A percentile compares a stretch with the other conserved stretches of the same genome.
Conservation (phyloP, 495 filamentous ascomycete species). For the Pseudoneurospora amorphoporcata region DNA sequence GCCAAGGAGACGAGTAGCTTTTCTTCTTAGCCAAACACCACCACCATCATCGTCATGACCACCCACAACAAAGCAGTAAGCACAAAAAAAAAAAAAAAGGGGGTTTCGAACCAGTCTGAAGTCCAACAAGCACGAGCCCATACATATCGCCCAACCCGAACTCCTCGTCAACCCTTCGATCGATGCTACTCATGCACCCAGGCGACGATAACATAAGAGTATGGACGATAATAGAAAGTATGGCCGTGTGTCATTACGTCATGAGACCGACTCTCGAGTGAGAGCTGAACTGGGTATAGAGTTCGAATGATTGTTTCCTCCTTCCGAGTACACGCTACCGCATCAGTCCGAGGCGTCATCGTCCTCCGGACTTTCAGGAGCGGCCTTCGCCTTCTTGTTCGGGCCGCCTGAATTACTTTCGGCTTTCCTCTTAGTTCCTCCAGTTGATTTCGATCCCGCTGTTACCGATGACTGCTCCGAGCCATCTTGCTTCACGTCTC, state of each 20-base stretch:
- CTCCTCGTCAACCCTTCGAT: neutral
- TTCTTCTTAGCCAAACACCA: neutral
- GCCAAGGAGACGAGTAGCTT: neutral
- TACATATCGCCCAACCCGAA: neutral
- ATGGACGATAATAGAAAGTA: slow-evolving; percentile 15
- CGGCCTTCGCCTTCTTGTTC: slow-evolving; percentile 46
- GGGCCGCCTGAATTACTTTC: slow-evolving; percentile 33
- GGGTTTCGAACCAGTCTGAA: neutral
- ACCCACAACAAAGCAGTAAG: neutral
- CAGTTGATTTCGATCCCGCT: slow-evolving; percentile 10
- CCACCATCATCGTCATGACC: neutral
- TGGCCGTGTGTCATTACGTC: slow-evolving; percentile 26
- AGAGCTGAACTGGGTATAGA: slow-evolving; percentile 20
- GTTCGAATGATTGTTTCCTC: slow-evolving; percentile 1
- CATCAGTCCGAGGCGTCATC: slow-evolving; percentile 43
- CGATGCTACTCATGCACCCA: neutral
- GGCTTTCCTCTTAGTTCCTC: slow-evolving; percentile 35
- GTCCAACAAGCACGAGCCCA: neutral
- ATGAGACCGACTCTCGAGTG: slow-evolving; percentile 8
- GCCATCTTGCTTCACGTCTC: slow-evolving; percentile 25
- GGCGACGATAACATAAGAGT: neutral
- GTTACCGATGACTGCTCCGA: neutral
- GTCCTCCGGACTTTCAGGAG: slow-evolving; percentile 30
- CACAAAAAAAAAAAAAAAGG: neutral
- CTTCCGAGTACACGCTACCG: slow-evolving; percentile 24